Evolutionary conservation across 129 eudicot species (phyloP), one percentile per base, ranked within the genome.

Genomic region (Mikania micrantha): DNA sequence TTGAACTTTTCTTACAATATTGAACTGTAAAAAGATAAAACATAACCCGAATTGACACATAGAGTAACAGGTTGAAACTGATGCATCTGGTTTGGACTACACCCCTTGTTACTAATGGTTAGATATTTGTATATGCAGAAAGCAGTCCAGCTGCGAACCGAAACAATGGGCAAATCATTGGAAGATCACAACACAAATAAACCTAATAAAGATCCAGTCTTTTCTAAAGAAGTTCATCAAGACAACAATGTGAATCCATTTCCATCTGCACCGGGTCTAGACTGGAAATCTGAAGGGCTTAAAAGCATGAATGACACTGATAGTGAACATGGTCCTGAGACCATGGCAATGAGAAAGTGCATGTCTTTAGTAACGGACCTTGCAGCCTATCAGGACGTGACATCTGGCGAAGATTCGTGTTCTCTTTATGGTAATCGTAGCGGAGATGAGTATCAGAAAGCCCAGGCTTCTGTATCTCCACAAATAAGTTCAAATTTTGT

Each of bases 81-180:
- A n/a, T n/a, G n/a, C n/a, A n/a, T n/a, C n/a, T n/a, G n/a, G 17
- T 48, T 48, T 12, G 4, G 3, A 2, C 1, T 54, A 28, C 3
- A 39, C 12, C n/a, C 52, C 61, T 57, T 70, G 35, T 47, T 24
- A 64, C 69, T 81, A n/a, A n/a, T n/a, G n/a, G n/a, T n/a, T n/a
- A n/a, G 83, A 81, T 76, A 27, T 4, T 45, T 40, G 12, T 36
- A 41, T 71, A 15, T 69, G 61, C 76, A 93, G 96, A 93, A 89
- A 79, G 71, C 90, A 1, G 85, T 64, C 16, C 90, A 77, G 40
- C 66, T 82, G 67, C 83, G 93, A 58, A 61, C 85, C 25, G 96
- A 88, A 79, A 67, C 84, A 77, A 82, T 89, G 99, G 80, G 83
- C 32, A 93, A 93, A 82, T 74, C 79, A 19, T 50, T 82, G 76